Evolutionary conservation across 768 basidiomycete genomes (phyloP).

Genomic region (Suillus decipiens): DNA sequence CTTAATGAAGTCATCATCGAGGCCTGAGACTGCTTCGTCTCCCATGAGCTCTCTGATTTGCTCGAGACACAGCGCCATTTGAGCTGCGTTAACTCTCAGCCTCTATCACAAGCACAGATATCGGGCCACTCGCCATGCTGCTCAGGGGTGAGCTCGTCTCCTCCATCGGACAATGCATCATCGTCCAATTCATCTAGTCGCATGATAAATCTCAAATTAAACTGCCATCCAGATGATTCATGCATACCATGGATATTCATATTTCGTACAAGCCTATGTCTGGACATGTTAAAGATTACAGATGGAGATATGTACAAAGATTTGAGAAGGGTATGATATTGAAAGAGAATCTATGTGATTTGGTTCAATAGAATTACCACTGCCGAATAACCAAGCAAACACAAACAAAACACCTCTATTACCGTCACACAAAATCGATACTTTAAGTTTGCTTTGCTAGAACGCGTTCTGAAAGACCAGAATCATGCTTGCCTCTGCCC

Average conservation of each 20-base stretch:
- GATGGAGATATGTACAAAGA: constrained; percentile 11
- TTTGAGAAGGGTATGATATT: constrained; percentile 9
- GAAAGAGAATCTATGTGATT: neutral
- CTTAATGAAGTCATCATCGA: constrained; percentile 74
- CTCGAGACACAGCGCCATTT: constrained; percentile 72
- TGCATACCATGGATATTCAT: constrained; percentile 71
- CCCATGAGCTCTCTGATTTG: constrained; percentile 72
- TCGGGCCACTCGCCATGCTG: constrained; percentile 61
- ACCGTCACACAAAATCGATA: neutral
- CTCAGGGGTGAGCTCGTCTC: constrained; percentile 80
- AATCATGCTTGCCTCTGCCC: constrained; percentile 55
- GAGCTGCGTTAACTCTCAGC: constrained; percentile 40
- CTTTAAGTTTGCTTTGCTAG: neutral
- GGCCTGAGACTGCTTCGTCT: constrained; percentile 57
- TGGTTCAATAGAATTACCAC: neutral
- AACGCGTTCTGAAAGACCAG: neutral
- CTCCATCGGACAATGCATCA: constrained; percentile 73
- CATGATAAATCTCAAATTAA: neutral
- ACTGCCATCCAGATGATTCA: neutral
- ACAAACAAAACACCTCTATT: constrained; percentile 7
- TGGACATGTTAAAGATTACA: constrained; percentile 62
- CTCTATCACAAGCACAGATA: neutral
- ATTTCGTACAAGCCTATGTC: constrained; percentile 89
- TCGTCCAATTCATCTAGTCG: constrained; percentile 84
- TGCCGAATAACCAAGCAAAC: constrained; percentile 19